Evolutionary conservation across 371 early-diverging fungal genomes (phyloP).

Genomic region (Amoeboaphelidium occidentale): DNA sequence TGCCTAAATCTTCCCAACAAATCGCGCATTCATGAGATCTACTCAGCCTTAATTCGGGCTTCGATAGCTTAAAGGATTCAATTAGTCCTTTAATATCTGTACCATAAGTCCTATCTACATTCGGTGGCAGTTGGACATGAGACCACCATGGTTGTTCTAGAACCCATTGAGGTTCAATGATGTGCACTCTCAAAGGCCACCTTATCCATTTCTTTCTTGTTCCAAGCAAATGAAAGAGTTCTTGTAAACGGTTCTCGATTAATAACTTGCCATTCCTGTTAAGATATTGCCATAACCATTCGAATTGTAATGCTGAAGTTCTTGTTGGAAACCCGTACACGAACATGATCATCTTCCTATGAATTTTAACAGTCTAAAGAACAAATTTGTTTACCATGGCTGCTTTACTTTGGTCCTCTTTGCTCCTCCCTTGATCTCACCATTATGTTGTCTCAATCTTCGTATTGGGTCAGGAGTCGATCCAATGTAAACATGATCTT

Average conservation of each 20-base stretch:
- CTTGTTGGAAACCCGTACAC: slow-evolving; percentile 31
- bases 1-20: neutral
- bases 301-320: slow-evolving; percentile 28
- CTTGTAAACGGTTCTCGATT: neutral
- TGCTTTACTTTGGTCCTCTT: slow-evolving; percentile 15
- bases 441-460: slow-evolving; percentile 32
- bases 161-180: slow-evolving; percentile 1
- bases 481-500: slow-evolving; percentile 33
- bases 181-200: slow-evolving; percentile 14
- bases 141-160: neutral
- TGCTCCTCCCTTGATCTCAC: slow-evolving; percentile 30
- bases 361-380: neutral
- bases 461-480: slow-evolving; percentile 31
- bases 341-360: slow-evolving; percentile 24
- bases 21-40: neutral
- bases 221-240: neutral
- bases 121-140: neutral
- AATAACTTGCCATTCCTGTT: neutral
- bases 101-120: neutral
- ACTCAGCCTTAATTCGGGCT: neutral
- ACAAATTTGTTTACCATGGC: neutral
- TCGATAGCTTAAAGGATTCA: neutral
- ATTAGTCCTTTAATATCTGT: neutral
- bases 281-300: slow-evolving; percentile 39
- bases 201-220: slow-evolving; percentile 6